phyloP scores from a whole-genome alignment of 768 basidiomycete genomes.

The Leccinum uliginosum region DNA sequence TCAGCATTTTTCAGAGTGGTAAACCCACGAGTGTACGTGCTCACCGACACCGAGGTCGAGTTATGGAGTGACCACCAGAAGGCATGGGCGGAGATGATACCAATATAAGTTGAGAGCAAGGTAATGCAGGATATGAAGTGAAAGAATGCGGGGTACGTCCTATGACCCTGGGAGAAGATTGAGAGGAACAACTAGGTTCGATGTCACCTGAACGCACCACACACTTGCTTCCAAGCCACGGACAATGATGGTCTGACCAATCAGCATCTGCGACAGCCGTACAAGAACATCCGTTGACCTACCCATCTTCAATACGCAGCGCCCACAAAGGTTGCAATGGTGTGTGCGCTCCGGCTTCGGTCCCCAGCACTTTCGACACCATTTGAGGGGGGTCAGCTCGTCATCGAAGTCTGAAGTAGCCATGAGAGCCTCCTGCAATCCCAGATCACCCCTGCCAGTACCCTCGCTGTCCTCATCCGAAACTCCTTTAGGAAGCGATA shows the following conservation, averaged over 20 bases:
- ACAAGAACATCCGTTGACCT: constrained; percentile 19
- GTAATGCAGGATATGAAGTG: constrained; percentile 69
- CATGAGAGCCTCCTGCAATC: constrained; percentile 60
- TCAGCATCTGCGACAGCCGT: constrained; percentile 4
- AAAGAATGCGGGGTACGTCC: constrained; percentile 80
- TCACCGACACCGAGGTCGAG: constrained; percentile 51
- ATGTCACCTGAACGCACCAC: constrained; percentile 45
- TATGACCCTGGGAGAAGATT: constrained; percentile 53
- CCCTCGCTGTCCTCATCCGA: constrained; percentile 27
- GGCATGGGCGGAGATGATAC: constrained; percentile 46
- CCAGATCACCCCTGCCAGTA: constrained; percentile 39
- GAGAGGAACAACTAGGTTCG: background rate
- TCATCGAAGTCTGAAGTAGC: constrained; percentile 44
- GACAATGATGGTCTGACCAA: constrained; percentile 76
- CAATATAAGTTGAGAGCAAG: constrained; percentile 58
- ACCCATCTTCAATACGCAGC: constrained; percentile 88
- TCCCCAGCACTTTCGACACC: constrained; percentile 77
- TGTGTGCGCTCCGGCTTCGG: constrained; percentile 79
- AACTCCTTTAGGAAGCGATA: constrained; percentile 27
- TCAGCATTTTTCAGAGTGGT: background rate
- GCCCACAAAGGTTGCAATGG: constrained; percentile 69
- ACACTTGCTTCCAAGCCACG: constrained; percentile 75
- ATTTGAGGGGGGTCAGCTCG: constrained; percentile 55
- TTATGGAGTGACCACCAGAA: constrained; percentile 65
- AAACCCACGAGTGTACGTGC: constrained; percentile 20